Conservation (phyloP, 2,329 filamentous ascomycete species). For the Neopestalotiopsis sp. region DNA sequence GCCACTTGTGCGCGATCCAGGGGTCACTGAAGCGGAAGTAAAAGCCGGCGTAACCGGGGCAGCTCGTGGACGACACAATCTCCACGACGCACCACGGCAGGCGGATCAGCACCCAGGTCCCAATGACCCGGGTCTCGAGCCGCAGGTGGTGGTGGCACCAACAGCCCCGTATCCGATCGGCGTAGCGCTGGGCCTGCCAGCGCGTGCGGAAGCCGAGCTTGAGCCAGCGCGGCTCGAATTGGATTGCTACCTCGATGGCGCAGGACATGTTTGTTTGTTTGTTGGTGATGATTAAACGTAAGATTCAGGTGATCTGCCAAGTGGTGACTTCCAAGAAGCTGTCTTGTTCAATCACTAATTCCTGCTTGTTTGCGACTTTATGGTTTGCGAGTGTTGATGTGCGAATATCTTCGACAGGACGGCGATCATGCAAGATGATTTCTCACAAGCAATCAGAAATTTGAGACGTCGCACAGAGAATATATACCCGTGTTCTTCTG, state of each 20-base stretch:
- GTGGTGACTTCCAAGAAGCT: too few species aligned
- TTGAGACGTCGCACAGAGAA: too few species aligned
- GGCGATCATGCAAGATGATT: too few species aligned
- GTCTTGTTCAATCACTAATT: too few species aligned
- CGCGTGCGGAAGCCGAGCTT: neutral
- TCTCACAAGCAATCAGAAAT: too few species aligned
- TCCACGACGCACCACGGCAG: neutral
- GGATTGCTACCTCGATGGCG: slow-evolving; percentile 3
- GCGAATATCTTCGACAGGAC: too few species aligned
- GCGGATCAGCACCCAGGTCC: slow-evolving; percentile 1
- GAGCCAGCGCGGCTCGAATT: slow-evolving; percentile 6
- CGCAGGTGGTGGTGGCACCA: slow-evolving; percentile 5
- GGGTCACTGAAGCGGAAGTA: slow-evolving; percentile 3
- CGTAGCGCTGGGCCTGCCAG: neutral
- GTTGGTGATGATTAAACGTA: too few species aligned
- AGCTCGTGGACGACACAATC: neutral
- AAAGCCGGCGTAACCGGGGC: neutral
- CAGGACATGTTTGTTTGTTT: neutral
- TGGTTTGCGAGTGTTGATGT: too few species aligned
- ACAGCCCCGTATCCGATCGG: neutral
- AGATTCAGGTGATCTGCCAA: too few species aligned
- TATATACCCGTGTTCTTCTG: too few species aligned
- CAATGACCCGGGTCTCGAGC: slow-evolving; percentile 1
- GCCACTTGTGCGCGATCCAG: neutral
- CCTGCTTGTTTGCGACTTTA: too few species aligned